Percentiles rank a stretch among this genome's conserved stretches.
Conservation (phyloP, 371 early-diverging fungal species). For the Basidiobolus meristosporus region DNA sequence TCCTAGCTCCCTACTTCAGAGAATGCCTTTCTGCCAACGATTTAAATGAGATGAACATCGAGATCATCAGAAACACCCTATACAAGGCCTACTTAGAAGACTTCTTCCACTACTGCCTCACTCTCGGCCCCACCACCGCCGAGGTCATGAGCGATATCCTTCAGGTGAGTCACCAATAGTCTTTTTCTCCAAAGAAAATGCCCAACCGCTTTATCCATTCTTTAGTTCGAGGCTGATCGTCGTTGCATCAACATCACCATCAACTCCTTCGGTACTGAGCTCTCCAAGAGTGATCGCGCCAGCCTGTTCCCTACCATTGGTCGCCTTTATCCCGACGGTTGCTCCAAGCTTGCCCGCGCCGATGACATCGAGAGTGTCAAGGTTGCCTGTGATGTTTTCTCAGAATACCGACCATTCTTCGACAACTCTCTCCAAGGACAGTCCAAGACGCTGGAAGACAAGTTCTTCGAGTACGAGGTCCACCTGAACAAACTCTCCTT, state of each 20-base stretch:
- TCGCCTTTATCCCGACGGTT: constrained; percentile 80
- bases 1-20: constrained; percentile 84
- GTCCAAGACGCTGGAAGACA: constrained; percentile 70
- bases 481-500: constrained; percentile 83
- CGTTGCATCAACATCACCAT: constrained; percentile 93
- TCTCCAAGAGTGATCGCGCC: constrained; percentile 86
- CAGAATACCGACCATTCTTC: constrained; percentile 63
- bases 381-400: constrained; percentile 58
- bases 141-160: constrained; percentile 88
- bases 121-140: constrained; percentile 72
- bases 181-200: neutral
- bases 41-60: constrained; percentile 95
- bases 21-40: constrained; percentile 92
- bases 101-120: constrained; percentile 76
- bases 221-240: constrained; percentile 92
- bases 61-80: constrained; percentile 94
- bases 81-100: constrained; percentile 97
- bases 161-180: constrained; percentile 23
- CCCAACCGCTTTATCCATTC: neutral
- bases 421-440: constrained; percentile 14
- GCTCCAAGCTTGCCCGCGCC: constrained; percentile 56
- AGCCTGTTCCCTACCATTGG: constrained; percentile 86
- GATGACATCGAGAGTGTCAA: constrained; percentile 93
- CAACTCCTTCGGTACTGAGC: constrained; percentile 92
- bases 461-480: constrained; percentile 89